Conservation (phyloP, 352 stramenopile genomes). For the Hyaloperonospora brassicae region DNA sequence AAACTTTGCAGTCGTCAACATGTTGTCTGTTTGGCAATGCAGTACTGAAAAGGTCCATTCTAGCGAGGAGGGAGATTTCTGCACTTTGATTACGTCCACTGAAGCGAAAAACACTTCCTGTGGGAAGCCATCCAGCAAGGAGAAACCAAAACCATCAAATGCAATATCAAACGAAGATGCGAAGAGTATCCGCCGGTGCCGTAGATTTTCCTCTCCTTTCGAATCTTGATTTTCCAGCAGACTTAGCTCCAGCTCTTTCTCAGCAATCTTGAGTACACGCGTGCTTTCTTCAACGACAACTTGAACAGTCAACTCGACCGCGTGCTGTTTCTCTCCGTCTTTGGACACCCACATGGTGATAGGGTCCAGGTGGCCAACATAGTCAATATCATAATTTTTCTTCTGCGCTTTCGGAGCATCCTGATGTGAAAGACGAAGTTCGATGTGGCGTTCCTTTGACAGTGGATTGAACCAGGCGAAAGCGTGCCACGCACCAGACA, state of each 20-base stretch:
- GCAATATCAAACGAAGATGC: slow-evolving; percentile 77
- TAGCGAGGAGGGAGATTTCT: slow-evolving; percentile 61
- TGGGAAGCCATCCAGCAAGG: slow-evolving; percentile 63
- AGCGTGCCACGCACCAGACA: slow-evolving; percentile 60
- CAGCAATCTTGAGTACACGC: slow-evolving; percentile 70
- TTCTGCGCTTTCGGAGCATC: slow-evolving; percentile 48
- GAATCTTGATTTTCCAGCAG: slow-evolving; percentile 58
- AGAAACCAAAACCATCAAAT: slow-evolving; percentile 68
- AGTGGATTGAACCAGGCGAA: slow-evolving; percentile 83
- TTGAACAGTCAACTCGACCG: slow-evolving; percentile 64
- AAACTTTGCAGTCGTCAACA: slow-evolving; percentile 74
- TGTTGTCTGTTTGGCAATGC: slow-evolving; percentile 81
- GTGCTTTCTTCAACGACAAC: slow-evolving; percentile 74
- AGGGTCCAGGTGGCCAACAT: slow-evolving; percentile 66
- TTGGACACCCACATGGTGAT: slow-evolving; percentile 47
- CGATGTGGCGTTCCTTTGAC: slow-evolving; percentile 76
- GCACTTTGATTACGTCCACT: slow-evolving; percentile 64
- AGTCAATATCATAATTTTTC: slow-evolving; percentile 80
- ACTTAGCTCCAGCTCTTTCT: slow-evolving; percentile 72
- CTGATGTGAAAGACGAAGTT: slow-evolving; percentile 49
- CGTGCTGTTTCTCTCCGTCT: slow-evolving; percentile 38
- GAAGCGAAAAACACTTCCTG: slow-evolving; percentile 83
- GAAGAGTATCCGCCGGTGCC: slow-evolving; percentile 73
- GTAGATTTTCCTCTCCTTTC: slow-evolving; percentile 59
- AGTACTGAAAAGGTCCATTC: slow-evolving; percentile 74